Evolutionary conservation across 2,329 filamentous ascomycete species (phyloP).

Genomic region (Hymenoscyphus scutula): DNA sequence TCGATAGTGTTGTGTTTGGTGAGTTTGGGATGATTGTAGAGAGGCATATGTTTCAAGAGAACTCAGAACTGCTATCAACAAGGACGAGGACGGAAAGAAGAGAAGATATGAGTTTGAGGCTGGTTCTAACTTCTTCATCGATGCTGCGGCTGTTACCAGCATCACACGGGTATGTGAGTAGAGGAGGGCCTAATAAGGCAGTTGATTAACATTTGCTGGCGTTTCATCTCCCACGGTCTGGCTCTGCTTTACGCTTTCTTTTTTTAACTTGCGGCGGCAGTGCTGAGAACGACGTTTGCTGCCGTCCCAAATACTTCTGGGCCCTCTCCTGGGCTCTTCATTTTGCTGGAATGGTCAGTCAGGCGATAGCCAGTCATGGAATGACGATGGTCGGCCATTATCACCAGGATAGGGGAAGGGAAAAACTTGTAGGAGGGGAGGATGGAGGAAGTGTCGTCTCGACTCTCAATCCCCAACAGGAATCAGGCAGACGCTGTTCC

Average conservation of each 20-base stretch:
- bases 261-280: constrained; percentile 5
- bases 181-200: constrained; percentile 17
- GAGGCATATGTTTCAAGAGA: not conserved
- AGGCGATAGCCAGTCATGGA: not conserved
- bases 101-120: not conserved
- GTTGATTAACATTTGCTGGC: constrained; percentile 19
- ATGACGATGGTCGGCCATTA: not conserved
- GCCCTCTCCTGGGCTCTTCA: not conserved
- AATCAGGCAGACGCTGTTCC: not conserved
- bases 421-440: not conserved
- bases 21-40: not conserved
- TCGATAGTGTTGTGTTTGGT: constrained; percentile 7
- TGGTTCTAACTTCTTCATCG: not conserved
- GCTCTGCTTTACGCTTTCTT: constrained; percentile 15
- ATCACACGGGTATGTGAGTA: not conserved
- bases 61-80: not conserved
- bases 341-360: not conserved
- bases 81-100: not conserved
- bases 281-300: not conserved
- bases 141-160: not conserved
- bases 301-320: too few relatives aligned
- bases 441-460: not conserved
- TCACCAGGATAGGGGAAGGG: not conserved
- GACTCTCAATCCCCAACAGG: not conserved
- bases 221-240: constrained; percentile 20